phyloP scores from a whole-genome alignment of 371 early-diverging fungal genomes.

The Mortierella sp. region DNA sequence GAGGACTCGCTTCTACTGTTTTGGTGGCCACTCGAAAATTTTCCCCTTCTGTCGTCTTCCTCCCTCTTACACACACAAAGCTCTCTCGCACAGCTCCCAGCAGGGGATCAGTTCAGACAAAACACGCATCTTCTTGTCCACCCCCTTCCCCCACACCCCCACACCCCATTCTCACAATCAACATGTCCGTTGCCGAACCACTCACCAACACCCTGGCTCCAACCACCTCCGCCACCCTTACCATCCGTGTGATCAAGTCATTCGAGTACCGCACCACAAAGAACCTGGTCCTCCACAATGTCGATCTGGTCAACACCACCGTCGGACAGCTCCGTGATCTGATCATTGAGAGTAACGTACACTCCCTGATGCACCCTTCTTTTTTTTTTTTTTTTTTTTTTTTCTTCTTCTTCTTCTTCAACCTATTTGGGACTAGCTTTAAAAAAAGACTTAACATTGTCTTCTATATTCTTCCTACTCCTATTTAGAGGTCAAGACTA shows the following conservation, averaged over 20 bases:
- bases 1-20: too few species aligned
- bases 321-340: slow-evolving; percentile 74
- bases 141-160: not conserved
- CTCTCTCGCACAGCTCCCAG: too few species aligned
- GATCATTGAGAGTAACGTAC: slow-evolving; percentile 73
- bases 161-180: not conserved
- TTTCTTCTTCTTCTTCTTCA: not conserved
- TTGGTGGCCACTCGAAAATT: too few species aligned
- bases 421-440: slow-evolving; percentile 1
- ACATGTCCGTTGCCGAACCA: slow-evolving; percentile 21
- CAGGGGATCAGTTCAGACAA: too few species aligned
- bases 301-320: slow-evolving; percentile 75
- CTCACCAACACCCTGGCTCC: slow-evolving; percentile 68
- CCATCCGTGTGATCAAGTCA: slow-evolving; percentile 88
- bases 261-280: slow-evolving; percentile 91
- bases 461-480: not conserved
- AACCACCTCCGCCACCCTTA: slow-evolving; percentile 71
- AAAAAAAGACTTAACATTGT: too few species aligned
- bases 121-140: too few species aligned
- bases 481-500: slow-evolving; percentile 66
- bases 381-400: not conserved
- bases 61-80: too few species aligned
- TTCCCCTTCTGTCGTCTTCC: too few species aligned
- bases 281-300: slow-evolving; percentile 80
- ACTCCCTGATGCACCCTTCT: not conserved